Evolutionary conservation across 352 stramenopile species (phyloP).

Genomic region (Aphanomyces euteiches): DNA sequence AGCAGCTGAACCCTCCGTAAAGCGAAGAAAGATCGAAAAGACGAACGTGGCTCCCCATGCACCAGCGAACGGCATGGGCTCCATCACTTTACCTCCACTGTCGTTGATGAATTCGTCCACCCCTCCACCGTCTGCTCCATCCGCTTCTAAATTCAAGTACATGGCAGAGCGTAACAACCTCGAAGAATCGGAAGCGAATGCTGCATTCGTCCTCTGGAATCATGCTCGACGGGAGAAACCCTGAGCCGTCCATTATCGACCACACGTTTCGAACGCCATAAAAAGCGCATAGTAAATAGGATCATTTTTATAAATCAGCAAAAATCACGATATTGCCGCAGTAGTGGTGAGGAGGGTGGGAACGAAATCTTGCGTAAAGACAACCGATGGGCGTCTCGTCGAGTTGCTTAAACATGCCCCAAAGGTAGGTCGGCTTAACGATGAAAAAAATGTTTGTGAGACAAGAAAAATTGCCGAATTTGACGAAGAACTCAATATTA

Average conservation of each 20-base stretch:
- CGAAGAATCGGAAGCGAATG: conserved; percentile 13
- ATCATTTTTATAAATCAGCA: background rate
- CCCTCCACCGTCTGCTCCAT: background rate
- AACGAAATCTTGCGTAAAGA: too few relatives aligned
- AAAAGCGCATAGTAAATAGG: conserved; percentile 3
- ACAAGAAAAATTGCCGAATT: too few relatives aligned
- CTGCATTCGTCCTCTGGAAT: conserved; percentile 4
- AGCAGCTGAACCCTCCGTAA: background rate
- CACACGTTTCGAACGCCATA: conserved; percentile 3
- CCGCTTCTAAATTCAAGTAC: conserved; percentile 6
- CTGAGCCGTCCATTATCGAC: background rate
- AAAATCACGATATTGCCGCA: too few relatives aligned
- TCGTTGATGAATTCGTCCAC: background rate
- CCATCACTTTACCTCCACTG: conserved; percentile 1
- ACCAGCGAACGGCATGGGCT: background rate
- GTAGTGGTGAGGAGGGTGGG: too few relatives aligned
- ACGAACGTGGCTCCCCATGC: background rate
- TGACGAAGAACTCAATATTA: too few relatives aligned
- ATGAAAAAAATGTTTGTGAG: too few relatives aligned
- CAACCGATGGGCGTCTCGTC: too few relatives aligned
- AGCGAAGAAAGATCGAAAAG: conserved; percentile 1
- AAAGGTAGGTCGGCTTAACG: too few relatives aligned
- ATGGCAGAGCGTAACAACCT: background rate
- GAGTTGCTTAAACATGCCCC: too few relatives aligned
- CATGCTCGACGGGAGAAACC: conserved; percentile 5